Conservation (phyloP, 2,329 filamentous ascomycete species). For the Cladosporium sp. region DNA sequence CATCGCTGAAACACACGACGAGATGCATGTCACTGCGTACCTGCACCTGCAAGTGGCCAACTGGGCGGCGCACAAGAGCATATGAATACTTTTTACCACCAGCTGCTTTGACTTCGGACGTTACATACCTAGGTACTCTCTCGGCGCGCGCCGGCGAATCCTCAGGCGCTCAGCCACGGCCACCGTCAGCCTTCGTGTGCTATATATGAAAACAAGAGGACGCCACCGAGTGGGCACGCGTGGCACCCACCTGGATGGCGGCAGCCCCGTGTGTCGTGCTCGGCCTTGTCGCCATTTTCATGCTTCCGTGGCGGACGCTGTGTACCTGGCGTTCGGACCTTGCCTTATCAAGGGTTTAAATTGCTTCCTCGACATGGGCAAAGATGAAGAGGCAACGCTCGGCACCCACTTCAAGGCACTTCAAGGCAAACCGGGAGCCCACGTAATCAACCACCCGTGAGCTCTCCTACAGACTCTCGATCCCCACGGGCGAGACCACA, state of each 20-base stretch:
- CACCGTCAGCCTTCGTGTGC: not conserved
- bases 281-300: not conserved
- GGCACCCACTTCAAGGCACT: constrained; percentile 5
- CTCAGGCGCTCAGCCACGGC: constrained; percentile 6
- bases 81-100: not conserved
- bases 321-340: constrained; percentile 10
- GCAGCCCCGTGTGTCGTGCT: not conserved
- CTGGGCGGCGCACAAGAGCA: not conserved
- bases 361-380: not conserved
- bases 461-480: constrained; percentile 2
- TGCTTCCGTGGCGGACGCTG: constrained; percentile 5
- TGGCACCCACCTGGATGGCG: constrained; percentile 8
- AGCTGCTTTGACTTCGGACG: not conserved
- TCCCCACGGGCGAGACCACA: constrained; percentile 16
- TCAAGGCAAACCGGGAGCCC: not conserved
- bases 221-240: constrained; percentile 10
- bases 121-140: not conserved
- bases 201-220: not conserved
- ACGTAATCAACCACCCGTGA: not conserved
- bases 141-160: constrained; percentile 3
- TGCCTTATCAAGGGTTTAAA: not conserved
- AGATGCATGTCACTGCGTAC: not conserved
- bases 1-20: constrained; percentile 8
- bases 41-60: not conserved
- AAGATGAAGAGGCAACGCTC: not conserved